A percentile compares a stretch with the other conserved stretches of the same genome.
Evolutionary conservation across 179 eudicot species (phyloP).

Genomic region (Heliamphora pulchella): DNA sequence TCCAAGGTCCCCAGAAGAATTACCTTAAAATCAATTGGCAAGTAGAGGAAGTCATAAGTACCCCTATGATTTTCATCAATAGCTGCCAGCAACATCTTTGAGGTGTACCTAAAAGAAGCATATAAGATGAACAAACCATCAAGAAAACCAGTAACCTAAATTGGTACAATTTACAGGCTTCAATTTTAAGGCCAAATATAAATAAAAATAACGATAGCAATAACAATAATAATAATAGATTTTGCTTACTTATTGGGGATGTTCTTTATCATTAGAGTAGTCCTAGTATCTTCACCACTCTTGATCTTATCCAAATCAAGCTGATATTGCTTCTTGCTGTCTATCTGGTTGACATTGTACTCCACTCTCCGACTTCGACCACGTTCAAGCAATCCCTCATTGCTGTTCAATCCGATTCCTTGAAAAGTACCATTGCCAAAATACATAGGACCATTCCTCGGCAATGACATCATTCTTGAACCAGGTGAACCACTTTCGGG

Average conservation of each 20-base stretch:
- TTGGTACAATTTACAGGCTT: background rate
- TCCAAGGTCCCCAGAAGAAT: constrained; percentile 6
- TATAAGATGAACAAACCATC: background rate
- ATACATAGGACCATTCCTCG: constrained; percentile 40
- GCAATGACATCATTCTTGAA: constrained; percentile 41
- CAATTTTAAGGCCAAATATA: background rate
- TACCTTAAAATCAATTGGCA: constrained; percentile 65
- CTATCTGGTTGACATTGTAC: constrained; percentile 32
- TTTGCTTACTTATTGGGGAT: constrained; percentile 53
- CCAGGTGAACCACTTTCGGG: constrained; percentile 37
- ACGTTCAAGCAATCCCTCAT: constrained; percentile 40
- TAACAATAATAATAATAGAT: background rate
- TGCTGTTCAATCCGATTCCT: constrained; percentile 26
- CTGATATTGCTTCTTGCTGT: constrained; percentile 44
- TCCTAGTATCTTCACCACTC: constrained; percentile 45
- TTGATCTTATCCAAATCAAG: constrained; percentile 50
- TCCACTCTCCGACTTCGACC: constrained; percentile 40
- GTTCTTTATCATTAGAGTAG: constrained; percentile 56
- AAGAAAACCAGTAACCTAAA: constrained; percentile 6
- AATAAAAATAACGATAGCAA: background rate
- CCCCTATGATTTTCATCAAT: constrained; percentile 55
- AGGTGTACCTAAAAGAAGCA: constrained; percentile 42
- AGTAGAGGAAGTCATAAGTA: constrained; percentile 49
- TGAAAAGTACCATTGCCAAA: constrained; percentile 41
- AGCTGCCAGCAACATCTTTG: constrained; percentile 48